phyloP scores from a whole-genome alignment of 768 basidiomycete species.

The Mycena indigotica region DNA sequence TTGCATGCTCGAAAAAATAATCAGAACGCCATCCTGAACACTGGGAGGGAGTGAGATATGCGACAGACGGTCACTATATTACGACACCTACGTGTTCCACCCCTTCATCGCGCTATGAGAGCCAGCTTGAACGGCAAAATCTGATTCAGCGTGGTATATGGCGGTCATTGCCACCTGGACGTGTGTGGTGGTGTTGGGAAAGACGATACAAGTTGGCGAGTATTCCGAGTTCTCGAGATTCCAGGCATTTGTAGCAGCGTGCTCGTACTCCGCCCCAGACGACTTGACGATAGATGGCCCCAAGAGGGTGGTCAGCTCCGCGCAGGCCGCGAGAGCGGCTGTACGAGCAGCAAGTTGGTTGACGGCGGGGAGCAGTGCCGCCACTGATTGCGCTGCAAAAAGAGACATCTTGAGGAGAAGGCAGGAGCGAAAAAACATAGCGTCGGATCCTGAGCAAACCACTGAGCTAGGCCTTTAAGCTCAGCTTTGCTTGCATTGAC shows the following conservation, averaged over 20 bases:
- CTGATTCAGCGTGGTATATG: conserved; percentile 19
- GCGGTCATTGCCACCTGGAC: conserved; percentile 27
- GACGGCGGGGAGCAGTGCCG: conserved; percentile 3
- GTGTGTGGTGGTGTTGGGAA: conserved; percentile 16
- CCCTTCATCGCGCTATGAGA: conserved; percentile 29
- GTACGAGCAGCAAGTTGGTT: not conserved
- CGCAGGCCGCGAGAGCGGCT: conserved; percentile 14
- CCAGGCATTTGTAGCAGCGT: conserved; percentile 15
- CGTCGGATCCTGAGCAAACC: not conserved
- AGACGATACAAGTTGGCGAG: conserved; percentile 26
- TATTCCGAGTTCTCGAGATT: conserved; percentile 22
- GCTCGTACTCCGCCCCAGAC: conserved; percentile 8
- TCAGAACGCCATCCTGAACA: conserved; percentile 29
- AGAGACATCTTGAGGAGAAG: not conserved
- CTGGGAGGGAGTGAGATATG: conserved; percentile 21
- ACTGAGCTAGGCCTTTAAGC: not conserved
- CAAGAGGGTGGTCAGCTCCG: conserved; percentile 3
- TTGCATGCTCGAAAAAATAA: conserved; percentile 26
- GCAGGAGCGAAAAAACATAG: not conserved
- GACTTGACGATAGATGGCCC: conserved; percentile 13
- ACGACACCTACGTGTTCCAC: conserved; percentile 23
- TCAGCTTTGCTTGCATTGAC: not conserved
- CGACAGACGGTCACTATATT: not conserved
- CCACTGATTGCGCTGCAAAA: not conserved
- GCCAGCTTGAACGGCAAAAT: conserved; percentile 28